Evolutionary conservation across 2,329 filamentous ascomycete species (phyloP).

Genomic region (Fusarium brevicatenulatum): DNA sequence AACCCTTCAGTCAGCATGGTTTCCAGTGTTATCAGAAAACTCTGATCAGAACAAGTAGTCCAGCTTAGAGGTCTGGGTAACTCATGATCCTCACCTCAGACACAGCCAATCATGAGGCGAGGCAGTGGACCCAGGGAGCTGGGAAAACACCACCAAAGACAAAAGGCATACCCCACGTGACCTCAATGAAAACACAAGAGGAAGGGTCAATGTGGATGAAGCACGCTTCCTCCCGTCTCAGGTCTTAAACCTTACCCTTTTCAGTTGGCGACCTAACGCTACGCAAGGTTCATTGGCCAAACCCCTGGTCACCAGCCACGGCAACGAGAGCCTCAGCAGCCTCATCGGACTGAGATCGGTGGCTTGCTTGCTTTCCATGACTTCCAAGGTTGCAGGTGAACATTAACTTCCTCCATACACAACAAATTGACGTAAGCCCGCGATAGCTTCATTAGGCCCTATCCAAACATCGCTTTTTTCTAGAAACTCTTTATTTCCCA

Average conservation of each 20-base stretch:
- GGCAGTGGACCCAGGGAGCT: background rate
- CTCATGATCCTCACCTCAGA: background rate
- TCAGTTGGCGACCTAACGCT: background rate
- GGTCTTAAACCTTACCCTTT: constrained; percentile 14
- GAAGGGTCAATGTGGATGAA: constrained; percentile 11
- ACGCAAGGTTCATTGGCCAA: constrained; percentile 16
- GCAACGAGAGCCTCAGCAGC: constrained; percentile 41
- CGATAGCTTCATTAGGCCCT: constrained; percentile 25
- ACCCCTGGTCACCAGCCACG: constrained; percentile 38
- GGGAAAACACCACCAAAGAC: background rate
- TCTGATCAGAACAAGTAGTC: background rate
- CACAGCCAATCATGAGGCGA: background rate
- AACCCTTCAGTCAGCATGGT: background rate
- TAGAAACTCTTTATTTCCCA: background rate
- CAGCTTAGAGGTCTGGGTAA: background rate
- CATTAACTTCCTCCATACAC: constrained; percentile 31
- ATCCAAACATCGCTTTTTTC: background rate
- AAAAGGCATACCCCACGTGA: constrained; percentile 13
- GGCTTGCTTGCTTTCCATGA: constrained; percentile 28
- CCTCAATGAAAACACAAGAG: background rate
- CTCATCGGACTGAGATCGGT: constrained; percentile 36
- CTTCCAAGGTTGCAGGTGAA: constrained; percentile 16
- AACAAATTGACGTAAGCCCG: constrained; percentile 19
- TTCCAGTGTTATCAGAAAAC: background rate
- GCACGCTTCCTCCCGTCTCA: constrained; percentile 28